Conservation (phyloP, 306 rosid species). For the Quercus berberidifolia region DNA sequence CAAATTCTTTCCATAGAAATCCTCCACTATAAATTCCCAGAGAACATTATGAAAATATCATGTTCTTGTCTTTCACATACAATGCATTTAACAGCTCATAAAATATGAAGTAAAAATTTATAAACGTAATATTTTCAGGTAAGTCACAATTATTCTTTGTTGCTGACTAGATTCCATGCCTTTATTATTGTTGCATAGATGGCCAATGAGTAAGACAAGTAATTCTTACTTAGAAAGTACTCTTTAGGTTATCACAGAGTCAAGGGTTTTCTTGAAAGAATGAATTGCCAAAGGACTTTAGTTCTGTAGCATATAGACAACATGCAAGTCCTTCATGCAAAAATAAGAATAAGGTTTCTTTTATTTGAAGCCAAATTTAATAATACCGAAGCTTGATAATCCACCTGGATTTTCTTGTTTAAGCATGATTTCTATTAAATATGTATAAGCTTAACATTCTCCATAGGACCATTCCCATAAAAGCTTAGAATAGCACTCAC, state of each 20-base stretch:
- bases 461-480: not conserved
- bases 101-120: too few relatives aligned
- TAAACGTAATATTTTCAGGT: not conserved
- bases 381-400: not conserved
- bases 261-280: not conserved
- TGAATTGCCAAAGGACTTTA: not conserved
- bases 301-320: not conserved
- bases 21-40: not conserved
- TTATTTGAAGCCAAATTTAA: not conserved
- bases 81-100: too few relatives aligned
- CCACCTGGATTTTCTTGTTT: constrained; percentile 1
- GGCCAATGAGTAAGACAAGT: not conserved
- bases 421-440: not conserved
- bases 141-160: not conserved
- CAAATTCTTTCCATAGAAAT: not conserved
- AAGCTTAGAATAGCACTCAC: not conserved
- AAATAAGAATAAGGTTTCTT: not conserved
- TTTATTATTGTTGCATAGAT: not conserved
- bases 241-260: not conserved
- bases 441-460: not conserved
- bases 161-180: not conserved
- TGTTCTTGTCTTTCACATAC: too few relatives aligned
- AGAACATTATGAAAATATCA: not conserved
- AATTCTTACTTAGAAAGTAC: not conserved
- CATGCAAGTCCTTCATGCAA: not conserved